Conservation (phyloP, 768 basidiomycete species). For the Psilocybe sp. region DNA sequence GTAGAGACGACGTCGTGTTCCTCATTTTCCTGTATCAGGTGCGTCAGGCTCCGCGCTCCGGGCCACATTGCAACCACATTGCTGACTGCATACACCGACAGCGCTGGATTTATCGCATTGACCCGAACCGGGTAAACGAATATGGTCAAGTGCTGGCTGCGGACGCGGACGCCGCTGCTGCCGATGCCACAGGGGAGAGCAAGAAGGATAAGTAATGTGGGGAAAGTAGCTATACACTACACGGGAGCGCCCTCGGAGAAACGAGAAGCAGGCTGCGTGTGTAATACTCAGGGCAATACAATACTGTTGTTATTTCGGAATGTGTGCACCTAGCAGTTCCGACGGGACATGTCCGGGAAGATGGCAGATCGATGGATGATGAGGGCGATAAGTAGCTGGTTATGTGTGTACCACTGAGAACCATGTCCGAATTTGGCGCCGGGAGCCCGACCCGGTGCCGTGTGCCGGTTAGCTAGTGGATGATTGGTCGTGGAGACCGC, state of each 20-base stretch:
- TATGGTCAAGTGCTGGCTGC: slow-evolving; percentile 80
- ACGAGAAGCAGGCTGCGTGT: slow-evolving; percentile 15
- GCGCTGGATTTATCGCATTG: slow-evolving; percentile 97
- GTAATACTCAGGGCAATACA: slow-evolving; percentile 13
- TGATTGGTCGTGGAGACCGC: too few species aligned
- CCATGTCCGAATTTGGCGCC: slow-evolving; percentile 27
- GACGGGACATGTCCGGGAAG: slow-evolving; percentile 11
- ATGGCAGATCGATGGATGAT: slow-evolving; percentile 4
- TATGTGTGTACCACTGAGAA: slow-evolving; percentile 11
- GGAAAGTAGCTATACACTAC: not conserved
- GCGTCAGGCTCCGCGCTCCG: slow-evolving; percentile 21
- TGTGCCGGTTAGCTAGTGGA: too few species aligned
- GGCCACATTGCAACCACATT: slow-evolving; percentile 10
- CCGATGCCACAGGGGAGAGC: slow-evolving; percentile 44
- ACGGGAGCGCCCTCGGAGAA: slow-evolving; percentile 19
- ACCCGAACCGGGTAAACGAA: slow-evolving; percentile 93
- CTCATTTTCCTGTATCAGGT: slow-evolving; percentile 92
- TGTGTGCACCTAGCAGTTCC: slow-evolving; percentile 9
- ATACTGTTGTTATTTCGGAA: slow-evolving; percentile 10
- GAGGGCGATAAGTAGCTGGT: slow-evolving; percentile 14
- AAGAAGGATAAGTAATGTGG: slow-evolving; percentile 48
- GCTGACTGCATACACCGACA: slow-evolving; percentile 29
- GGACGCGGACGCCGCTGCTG: slow-evolving; percentile 41
- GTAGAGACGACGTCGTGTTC: slow-evolving; percentile 85
- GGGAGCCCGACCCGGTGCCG: slow-evolving; percentile 17